Percentiles rank a stretch among this genome's conserved stretches.
Evolutionary conservation across 305 asterid genomes (phyloP).

Genomic region (Solanum hybrid): DNA sequence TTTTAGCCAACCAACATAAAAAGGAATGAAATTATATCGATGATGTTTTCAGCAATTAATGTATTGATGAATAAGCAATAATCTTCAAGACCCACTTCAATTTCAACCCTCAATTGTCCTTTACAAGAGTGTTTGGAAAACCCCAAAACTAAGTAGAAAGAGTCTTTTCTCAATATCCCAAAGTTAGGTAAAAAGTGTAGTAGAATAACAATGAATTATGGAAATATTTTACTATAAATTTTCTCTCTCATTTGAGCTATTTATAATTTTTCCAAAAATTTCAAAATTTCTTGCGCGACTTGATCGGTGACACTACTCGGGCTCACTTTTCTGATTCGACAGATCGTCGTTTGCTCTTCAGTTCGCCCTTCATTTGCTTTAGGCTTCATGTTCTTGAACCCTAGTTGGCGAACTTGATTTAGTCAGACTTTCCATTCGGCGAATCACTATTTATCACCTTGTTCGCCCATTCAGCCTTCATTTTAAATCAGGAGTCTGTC

Average conservation of each 20-base stretch:
- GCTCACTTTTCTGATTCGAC: background rate
- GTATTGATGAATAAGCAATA: background rate
- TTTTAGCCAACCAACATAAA: background rate
- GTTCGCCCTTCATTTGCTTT: background rate
- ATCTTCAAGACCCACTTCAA: background rate
- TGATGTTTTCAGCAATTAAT: background rate
- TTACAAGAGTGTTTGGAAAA: background rate
- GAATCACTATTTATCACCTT: too few species aligned
- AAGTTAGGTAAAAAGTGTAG: background rate
- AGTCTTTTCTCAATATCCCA: background rate
- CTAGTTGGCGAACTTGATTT: background rate
- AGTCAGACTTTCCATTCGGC: background rate
- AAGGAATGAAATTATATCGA: background rate
- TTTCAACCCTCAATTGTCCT: background rate
- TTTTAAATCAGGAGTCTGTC: background rate
- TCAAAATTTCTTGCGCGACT: background rate
- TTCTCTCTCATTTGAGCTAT: background rate
- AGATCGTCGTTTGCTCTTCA: background rate
- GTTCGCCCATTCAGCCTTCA: background rate
- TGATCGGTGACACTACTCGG: background rate
- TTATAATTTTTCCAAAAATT: too few species aligned
- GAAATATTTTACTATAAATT: too few species aligned
- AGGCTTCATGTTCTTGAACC: background rate
- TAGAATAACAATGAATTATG: background rate
- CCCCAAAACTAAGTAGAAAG: background rate